phyloP scores from a whole-genome alignment of 1,284 basidiomycete genomes.

The Xerocomus amazonicus region DNA sequence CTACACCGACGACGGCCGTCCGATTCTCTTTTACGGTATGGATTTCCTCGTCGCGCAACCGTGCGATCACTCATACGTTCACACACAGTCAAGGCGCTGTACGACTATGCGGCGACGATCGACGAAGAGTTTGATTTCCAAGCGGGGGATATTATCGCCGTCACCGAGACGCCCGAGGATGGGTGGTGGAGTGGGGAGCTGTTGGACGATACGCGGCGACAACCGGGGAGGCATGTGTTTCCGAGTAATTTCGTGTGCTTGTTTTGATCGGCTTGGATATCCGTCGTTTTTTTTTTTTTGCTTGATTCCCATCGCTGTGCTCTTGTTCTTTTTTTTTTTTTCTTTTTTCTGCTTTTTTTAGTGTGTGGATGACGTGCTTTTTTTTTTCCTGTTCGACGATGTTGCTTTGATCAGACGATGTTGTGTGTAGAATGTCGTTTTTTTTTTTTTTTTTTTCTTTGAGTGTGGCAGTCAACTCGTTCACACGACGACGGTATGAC shows the following conservation, averaged over 20 bases:
- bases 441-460: not conserved
- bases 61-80: too few relatives aligned
- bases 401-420: too few relatives aligned
- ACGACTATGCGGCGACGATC: constrained; percentile 86
- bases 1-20: constrained; percentile 73
- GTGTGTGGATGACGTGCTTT: not conserved
- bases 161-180: constrained; percentile 87
- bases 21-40: constrained; percentile 81
- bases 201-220: constrained; percentile 79
- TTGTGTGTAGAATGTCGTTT: too few relatives aligned
- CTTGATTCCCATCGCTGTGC: not conserved
- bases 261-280: constrained; percentile 40
- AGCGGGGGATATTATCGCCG: constrained; percentile 87
- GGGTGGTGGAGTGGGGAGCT: constrained; percentile 92
- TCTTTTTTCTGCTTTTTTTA: too few relatives aligned
- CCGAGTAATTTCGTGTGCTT: constrained; percentile 88
- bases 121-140: constrained; percentile 92
- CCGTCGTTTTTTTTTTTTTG: not conserved
- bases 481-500: too few relatives aligned
- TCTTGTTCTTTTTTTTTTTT: not conserved
- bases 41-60: not conserved
- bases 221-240: constrained; percentile 81
- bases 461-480: not conserved
- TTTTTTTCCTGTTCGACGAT: not conserved
- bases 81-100: constrained; percentile 79